Percentiles rank a stretch among this genome's conserved stretches.
Conservation (phyloP, 805 yeast species). For the Lachancea sp. region DNA sequence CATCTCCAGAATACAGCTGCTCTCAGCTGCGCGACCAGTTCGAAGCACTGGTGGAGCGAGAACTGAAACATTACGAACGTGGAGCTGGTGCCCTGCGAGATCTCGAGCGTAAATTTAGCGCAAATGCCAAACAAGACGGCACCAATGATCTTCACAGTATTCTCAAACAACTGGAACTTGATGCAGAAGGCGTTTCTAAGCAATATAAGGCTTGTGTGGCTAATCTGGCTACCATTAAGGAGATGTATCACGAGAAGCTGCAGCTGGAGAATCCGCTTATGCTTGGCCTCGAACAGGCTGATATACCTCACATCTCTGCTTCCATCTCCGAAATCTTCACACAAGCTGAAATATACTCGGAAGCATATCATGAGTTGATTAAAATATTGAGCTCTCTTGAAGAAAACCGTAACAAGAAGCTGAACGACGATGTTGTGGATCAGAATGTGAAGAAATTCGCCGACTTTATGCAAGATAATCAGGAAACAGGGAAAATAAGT, state of each 20-base stretch:
- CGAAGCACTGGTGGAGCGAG: conserved; percentile 31
- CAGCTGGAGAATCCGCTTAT: conserved; percentile 21
- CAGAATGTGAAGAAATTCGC: conserved; percentile 52
- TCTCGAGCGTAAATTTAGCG: conserved; percentile 15
- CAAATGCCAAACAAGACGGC: conserved; percentile 10
- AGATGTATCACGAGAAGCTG: conserved; percentile 17
- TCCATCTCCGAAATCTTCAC: conserved; percentile 13
- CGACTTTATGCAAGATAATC: conserved; percentile 31
- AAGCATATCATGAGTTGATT: conserved; percentile 21
- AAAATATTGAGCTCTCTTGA: conserved; percentile 43
- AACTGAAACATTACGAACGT: conserved; percentile 51
- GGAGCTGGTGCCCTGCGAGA: conserved; percentile 38
- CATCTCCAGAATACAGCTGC: conserved; percentile 5
- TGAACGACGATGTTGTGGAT: conserved; percentile 84
- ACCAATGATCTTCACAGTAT: conserved; percentile 14
- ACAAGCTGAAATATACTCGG: conserved; percentile 18
- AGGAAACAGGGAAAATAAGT: conserved; percentile 19
- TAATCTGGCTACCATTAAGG: conserved; percentile 18
- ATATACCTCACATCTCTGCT: conserved; percentile 11
- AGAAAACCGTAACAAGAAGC: conserved; percentile 66
- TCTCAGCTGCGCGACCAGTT: conserved; percentile 24
- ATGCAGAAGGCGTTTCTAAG: conserved; percentile 5
- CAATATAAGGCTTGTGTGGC: conserved; percentile 16
- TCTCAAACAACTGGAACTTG: conserved; percentile 6
- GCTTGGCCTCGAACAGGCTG: conserved; percentile 19